These are phyloP conservation scores for Kwoniella bestiolae DNA, from an alignment of 768 basidiomycete species.

Conservation along the genomic window DNA sequence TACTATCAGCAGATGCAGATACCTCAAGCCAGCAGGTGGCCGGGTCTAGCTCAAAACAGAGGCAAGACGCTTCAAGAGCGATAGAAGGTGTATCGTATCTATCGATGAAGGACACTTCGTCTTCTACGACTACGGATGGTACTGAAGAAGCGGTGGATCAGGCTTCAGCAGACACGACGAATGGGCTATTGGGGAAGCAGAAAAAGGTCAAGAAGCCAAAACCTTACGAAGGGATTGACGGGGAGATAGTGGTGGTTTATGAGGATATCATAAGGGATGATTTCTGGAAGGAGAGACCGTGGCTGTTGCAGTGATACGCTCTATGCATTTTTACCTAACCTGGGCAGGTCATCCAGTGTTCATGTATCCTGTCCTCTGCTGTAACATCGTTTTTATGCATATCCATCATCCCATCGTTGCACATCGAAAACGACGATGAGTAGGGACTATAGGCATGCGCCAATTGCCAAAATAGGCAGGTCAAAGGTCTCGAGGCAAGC, in stretches of 20 bases:
- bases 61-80: too few species aligned
- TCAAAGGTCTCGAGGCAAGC: not conserved
- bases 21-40: not conserved
- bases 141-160: not conserved
- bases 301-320: conserved; percentile 45
- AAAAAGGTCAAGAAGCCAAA: conserved; percentile 59
- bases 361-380: too few species aligned
- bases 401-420: too few species aligned
- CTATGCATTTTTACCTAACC: too few species aligned
- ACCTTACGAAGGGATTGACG: conserved; percentile 53
- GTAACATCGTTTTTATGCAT: too few species aligned
- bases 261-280: conserved; percentile 81
- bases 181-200: conserved; percentile 36
- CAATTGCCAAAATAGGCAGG: not conserved
- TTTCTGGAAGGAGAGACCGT: conserved; percentile 74
- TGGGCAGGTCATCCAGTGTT: too few species aligned
- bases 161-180: not conserved
- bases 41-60: too few species aligned
- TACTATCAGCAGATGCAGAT: not conserved
- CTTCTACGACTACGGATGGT: not conserved
- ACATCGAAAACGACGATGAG: too few species aligned
- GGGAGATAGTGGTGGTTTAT: conserved; percentile 67
- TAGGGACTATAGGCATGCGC: not conserved
- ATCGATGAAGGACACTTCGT: not conserved
- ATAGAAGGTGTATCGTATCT: not conserved